Percentiles rank a stretch among this genome's conserved stretches.
These are phyloP conservation scores for Tylopilus subfusipes DNA, from an alignment of 768 basidiomycete species.

Conservation along the genomic window DNA sequence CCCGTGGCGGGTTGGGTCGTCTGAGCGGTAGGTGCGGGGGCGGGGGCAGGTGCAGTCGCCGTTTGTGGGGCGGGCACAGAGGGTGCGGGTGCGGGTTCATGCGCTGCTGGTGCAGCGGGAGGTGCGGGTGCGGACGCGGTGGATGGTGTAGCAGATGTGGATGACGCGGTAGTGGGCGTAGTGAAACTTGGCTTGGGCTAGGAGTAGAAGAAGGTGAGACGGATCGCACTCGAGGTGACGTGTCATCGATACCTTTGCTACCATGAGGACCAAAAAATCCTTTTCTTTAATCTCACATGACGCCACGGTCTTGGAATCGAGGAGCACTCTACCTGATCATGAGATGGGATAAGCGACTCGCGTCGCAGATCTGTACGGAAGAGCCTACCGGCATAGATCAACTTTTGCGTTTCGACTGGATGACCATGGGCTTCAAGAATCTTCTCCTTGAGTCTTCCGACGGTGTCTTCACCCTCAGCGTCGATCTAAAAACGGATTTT, in stretches of 20 bases:
- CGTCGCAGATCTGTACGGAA: constrained; percentile 7
- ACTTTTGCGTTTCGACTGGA: constrained; percentile 72
- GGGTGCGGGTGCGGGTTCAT: constrained; percentile 32
- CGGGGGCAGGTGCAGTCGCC: constrained; percentile 30
- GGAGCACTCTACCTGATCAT: constrained; percentile 78
- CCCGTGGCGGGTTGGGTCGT: constrained; percentile 37
- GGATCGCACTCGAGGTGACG: not conserved
- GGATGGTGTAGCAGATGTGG: constrained; percentile 18
- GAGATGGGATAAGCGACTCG: not conserved
- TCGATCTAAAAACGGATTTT: constrained; percentile 52
- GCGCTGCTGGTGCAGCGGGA: constrained; percentile 27
- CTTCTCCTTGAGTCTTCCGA: constrained; percentile 79
- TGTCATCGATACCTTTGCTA: constrained; percentile 70
- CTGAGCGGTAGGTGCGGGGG: constrained; percentile 22
- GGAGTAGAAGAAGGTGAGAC: constrained; percentile 4
- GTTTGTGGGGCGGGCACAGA: constrained; percentile 33
- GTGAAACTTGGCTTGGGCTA: constrained; percentile 54
- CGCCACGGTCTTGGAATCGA: constrained; percentile 83
- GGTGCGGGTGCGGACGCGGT: not conserved
- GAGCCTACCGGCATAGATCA: constrained; percentile 85
- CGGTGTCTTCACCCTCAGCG: constrained; percentile 68
- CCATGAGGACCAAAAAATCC: constrained; percentile 99
- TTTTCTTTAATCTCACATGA: constrained; percentile 95
- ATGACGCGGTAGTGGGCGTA: constrained; percentile 20
- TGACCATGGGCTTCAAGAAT: constrained; percentile 76